Base-by-base conservation (phyloP, 2,329 filamentous ascomycete genomes). In the Falciphora oryzae region DNA sequence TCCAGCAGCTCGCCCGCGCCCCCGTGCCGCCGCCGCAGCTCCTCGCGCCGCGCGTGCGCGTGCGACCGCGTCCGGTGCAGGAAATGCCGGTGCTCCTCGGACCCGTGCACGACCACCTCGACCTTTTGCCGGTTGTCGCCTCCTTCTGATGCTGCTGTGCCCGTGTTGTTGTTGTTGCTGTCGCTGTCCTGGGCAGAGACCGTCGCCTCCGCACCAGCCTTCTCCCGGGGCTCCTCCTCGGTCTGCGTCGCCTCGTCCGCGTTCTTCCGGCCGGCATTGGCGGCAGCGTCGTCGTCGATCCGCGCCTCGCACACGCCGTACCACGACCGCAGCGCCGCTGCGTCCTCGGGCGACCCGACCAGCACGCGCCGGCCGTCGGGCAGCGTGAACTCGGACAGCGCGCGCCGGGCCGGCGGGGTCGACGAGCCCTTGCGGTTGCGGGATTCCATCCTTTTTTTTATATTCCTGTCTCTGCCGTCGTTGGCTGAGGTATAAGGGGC, bases 21-120 rank as follows among this genome's bases (percentile, higher is more conserved):
- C 2, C 18, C 35, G 69, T 86, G 80, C 66, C 79, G 75, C 63
- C 79, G 73, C 44, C 78, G 77, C 32, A 89, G 76, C 61, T 76
- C 71, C 57, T 78, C 76, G 44, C 81, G 79, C 13, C 76, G 76
- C 28, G 73, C 70, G 66, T 83, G 78, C 70, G 88, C 85, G 68
- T 87, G 83, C 31, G 74, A 74, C 67, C 84, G 83, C 0, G 83
- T 78, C 65, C 80, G 71, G 59, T 77, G 75, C 53, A 89, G 78
- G 27, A 81, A 82, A 18, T 72, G 67, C 57, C 73, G 69, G 69
- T 82, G 80, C 66, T 82, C 78, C 18, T 73, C 70, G 6, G 82
- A 85, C 11, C 86, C 85, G 65, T 83, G 82, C 62, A 88, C 77
- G n/a, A 85, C 81, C 14, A 88, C 73, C 68, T 87, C 83, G 63